Evolutionary conservation across 2,329 filamentous ascomycete species (phyloP).

Genomic region (Microdochium trichocladiopsis): DNA sequence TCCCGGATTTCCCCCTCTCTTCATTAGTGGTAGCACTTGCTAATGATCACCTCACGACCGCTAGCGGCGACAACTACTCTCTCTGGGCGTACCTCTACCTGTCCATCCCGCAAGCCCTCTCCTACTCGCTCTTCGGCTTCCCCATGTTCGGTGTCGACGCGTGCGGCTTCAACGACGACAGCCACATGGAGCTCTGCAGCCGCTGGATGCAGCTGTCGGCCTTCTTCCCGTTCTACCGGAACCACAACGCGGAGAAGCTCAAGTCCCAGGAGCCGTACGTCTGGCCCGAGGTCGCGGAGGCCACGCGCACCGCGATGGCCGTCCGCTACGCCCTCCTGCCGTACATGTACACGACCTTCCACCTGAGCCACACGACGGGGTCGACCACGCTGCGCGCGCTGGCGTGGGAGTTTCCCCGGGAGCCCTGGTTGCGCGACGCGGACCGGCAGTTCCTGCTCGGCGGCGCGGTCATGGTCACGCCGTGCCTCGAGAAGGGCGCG

Average conservation of each 20-base stretch:
- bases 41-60: neutral
- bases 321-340: conserved; percentile 66
- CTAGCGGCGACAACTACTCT: conserved; percentile 62
- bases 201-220: conserved; percentile 68
- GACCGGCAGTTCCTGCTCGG: conserved; percentile 70
- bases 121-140: conserved; percentile 67
- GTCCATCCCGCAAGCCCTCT: conserved; percentile 70
- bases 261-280: conserved; percentile 64
- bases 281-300: conserved; percentile 60
- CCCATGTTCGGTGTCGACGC: conserved; percentile 71
- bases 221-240: conserved; percentile 74
- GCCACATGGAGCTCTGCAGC: conserved; percentile 62
- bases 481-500: conserved; percentile 57
- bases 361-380: conserved; percentile 57
- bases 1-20: neutral
- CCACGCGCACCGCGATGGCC: conserved; percentile 58
- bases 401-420: conserved; percentile 67
- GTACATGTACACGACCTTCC: conserved; percentile 71
- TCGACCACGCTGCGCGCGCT: conserved; percentile 67
- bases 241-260: conserved; percentile 61
- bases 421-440: conserved; percentile 58
- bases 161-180: conserved; percentile 64
- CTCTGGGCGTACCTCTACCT: conserved; percentile 69
- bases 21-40: too few species aligned
- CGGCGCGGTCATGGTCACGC: conserved; percentile 56